Evolutionary conservation across 129 eudicot species (phyloP), one percentile per base, ranked within the genome.

Genomic region (Artemisia argyi): DNA sequence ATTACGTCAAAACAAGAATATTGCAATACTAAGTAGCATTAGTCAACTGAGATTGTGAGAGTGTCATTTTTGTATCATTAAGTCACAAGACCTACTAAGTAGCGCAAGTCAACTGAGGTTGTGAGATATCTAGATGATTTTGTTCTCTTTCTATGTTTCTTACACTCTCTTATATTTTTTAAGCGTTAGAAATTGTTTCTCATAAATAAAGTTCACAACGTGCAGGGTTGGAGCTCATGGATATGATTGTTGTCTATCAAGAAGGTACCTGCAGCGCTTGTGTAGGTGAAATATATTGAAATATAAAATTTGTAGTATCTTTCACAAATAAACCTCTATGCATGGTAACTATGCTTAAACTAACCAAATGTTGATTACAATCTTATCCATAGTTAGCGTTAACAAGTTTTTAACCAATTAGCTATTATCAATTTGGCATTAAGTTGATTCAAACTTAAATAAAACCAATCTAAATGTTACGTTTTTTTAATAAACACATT

Each of bases 211-310:
- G 26, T 47, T 63, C 49, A 77, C 92, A 94, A 96, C 92, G 98
- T 56, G 97, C 98, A 78, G 98, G 98, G 74, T 69, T 94, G 80
- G 98, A 94, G 79, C 88, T 94, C 72, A 94, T 94, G 98, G 98
- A 94, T 83, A 90, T 94, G 98, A 94, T 94, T 87, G 98, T 93
- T 75, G 95, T 90, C 75, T 88, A 94, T 82, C 98, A 94, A 83
- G 98, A 94, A 80, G 98, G n/a, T 62, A 96, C 98, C 24, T 90
- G 90, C 83, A 94, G 70, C 97, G 98, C 50, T 71, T 90, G 39
- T 94, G 98, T 91, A 94, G 97, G 98, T 93, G 78, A 88, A 72
- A 48, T 18, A 24, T 15, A 18, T 53, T 71, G 17, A 61, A 20
- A 48, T 49, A 58, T 54, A 10, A 17, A 48, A 61, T 50, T 54